Base-by-base conservation (phyloP, 2,329 filamentous ascomycete species). In the Colletotrichum sp. region DNA sequence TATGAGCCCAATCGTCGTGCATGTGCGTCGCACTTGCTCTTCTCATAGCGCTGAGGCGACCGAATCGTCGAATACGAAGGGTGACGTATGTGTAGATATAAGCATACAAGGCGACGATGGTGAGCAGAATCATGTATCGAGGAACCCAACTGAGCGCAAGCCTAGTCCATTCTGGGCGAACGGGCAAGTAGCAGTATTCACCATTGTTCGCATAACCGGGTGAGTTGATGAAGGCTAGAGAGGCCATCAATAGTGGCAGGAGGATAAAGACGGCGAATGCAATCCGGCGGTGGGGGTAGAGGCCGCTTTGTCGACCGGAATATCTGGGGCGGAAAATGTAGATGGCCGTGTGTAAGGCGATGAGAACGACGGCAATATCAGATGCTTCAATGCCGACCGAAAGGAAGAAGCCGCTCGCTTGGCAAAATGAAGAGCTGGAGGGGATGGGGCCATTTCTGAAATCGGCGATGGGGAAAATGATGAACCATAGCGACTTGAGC, bases 131-230 rank as follows among this genome's bases (percentile, higher is more conserved):
- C 44, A 94, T 78, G 78, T 95, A 95, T 66, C 94, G 89, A 44
- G 94, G 95, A 9, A 94, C 88, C 94, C 95, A 96, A 73, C 90
- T 90, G 4, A 96, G 86, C 0, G 90, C 92, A 18, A 93, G 85
- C 59, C 92, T 89, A 77, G 93, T 93, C 95, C 94, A 96, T 76
- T 89, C 88, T 0, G 93, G 92, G 5, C 90, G 87, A 18, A 90
- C 86, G 0, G 94, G 93, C 4, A 96, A 86, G 77, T 93, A 93
- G 82, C 95, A 96, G 79, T 92, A 94, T 24, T 92, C 90, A 3
- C 92, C 93, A 65, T 91, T 89, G 26, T 92, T 90, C 60, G 90
- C 85, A 80, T 93, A 95, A 3, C 88, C 91, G 2, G 83, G 82
- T 7, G 86, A 84, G 74, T 91, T 90, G 79, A 92, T 81, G 78